Conservation (phyloP, 2,329 filamentous ascomycete species). For the Coniochaeta ligniaria region DNA sequence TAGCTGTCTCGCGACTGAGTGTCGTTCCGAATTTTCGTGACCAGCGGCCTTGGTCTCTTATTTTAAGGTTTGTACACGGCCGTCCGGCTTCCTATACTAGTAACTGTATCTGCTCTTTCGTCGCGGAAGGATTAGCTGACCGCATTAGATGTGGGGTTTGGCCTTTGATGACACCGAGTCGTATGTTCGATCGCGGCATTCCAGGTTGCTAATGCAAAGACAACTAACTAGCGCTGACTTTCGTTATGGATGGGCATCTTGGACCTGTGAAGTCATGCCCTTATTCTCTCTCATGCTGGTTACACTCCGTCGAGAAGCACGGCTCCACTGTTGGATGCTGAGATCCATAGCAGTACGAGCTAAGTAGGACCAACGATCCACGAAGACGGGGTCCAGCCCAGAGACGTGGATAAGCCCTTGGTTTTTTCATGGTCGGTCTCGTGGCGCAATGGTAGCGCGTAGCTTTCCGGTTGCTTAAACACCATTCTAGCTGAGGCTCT, state of each 20-base stretch:
- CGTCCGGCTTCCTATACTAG: not conserved
- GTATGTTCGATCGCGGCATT: no score
- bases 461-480: not conserved
- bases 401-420: not conserved
- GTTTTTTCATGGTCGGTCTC: not conserved
- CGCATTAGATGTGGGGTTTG: not conserved
- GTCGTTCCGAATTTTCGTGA: not conserved
- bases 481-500: not conserved
- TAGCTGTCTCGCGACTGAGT: not conserved
- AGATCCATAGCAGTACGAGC: no score
- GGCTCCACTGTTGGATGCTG: no score
- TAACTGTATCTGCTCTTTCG: not conserved
- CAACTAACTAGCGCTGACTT: no score
- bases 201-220: no score
- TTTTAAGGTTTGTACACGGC: not conserved
- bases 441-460: not conserved
- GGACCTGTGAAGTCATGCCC: no score
- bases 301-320: no score
- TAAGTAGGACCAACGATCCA: not conserved
- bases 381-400: not conserved
- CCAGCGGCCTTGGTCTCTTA: not conserved
- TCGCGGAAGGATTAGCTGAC: not conserved
- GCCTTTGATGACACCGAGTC: no score
- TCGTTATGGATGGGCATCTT: no score
- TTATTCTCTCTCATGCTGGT: no score